phyloP scores from a whole-genome alignment of 768 basidiomycete genomes.

The Boletus rubroflammeus region DNA sequence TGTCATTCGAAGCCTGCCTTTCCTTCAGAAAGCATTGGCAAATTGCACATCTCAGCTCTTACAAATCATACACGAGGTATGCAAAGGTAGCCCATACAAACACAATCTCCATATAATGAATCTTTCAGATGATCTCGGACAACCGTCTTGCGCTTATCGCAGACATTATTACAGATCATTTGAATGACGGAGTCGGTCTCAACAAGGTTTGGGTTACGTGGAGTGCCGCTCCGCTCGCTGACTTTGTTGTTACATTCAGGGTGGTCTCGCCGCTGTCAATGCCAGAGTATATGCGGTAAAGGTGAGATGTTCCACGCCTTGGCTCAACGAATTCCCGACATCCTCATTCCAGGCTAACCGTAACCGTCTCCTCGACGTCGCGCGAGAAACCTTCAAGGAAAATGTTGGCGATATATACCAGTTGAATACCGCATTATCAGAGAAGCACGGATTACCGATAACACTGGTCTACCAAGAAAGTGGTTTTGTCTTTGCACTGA shows the following conservation, averaged over 20 bases:
- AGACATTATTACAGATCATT: conserved; percentile 48
- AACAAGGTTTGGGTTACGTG: conserved; percentile 48
- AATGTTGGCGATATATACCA: conserved; percentile 85
- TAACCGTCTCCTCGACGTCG: conserved; percentile 87
- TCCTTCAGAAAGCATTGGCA: conserved; percentile 57
- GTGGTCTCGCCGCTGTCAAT: conserved; percentile 70
- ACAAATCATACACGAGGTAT: conserved; percentile 56
- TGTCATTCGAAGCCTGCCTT: conserved; percentile 63
- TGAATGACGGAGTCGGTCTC: conserved; percentile 69
- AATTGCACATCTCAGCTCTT: conserved; percentile 60
- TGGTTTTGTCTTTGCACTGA: conserved; percentile 71
- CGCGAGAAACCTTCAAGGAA: conserved; percentile 91
- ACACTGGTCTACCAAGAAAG: conserved; percentile 66
- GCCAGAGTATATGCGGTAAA: conserved; percentile 88
- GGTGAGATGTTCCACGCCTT: conserved; percentile 27
- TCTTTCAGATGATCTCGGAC: conserved; percentile 66
- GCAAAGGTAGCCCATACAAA: not conserved
- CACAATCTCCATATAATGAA: not conserved
- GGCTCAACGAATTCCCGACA: not conserved
- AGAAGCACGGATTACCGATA: conserved; percentile 63
- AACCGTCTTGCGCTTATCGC: conserved; percentile 65
- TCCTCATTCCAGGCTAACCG: conserved; percentile 53
- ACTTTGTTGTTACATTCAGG: conserved; percentile 35
- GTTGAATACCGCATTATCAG: conserved; percentile 54
- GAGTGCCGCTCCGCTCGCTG: not conserved